phyloP scores from a whole-genome alignment of 768 basidiomycete genomes.

The Rhodotorula diobovata region DNA sequence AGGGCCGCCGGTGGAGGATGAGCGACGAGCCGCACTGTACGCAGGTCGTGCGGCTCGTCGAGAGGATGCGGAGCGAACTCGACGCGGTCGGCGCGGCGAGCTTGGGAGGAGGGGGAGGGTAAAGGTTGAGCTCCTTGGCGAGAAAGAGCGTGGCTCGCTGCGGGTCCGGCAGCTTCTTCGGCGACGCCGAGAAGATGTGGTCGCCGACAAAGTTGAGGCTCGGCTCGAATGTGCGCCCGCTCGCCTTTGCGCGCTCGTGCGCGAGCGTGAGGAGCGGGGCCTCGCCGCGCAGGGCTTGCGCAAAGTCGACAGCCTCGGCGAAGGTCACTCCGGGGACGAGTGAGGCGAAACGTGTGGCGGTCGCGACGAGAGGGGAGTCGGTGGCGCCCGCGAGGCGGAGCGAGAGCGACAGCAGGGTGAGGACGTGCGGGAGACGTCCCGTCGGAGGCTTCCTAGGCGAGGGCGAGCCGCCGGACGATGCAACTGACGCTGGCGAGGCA shows the following conservation, averaged over 20 bases:
- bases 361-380: neutral
- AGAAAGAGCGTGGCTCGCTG: neutral
- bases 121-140: constrained; percentile 14
- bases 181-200: neutral
- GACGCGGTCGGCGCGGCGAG: neutral
- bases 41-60: constrained; percentile 11
- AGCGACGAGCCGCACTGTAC: constrained; percentile 12
- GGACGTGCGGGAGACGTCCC: neutral
- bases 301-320: constrained; percentile 1
- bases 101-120: neutral
- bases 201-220: constrained; percentile 9
- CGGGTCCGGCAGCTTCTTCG: no score
- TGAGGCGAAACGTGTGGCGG: neutral
- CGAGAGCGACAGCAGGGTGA: neutral
- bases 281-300: neutral
- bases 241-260: neutral
- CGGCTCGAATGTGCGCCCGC: neutral
- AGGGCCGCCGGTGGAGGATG: neutral
- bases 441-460: neutral
- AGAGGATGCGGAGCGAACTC: constrained; percentile 5
- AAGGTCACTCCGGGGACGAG: neutral
- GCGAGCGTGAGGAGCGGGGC: constrained; percentile 8
- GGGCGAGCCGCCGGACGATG: neutral
- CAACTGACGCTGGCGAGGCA: neutral
- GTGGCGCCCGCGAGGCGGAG: neutral